phyloP scores from a whole-genome alignment of 2,329 filamentous ascomycete species.

The Fusarium pilosicola region DNA sequence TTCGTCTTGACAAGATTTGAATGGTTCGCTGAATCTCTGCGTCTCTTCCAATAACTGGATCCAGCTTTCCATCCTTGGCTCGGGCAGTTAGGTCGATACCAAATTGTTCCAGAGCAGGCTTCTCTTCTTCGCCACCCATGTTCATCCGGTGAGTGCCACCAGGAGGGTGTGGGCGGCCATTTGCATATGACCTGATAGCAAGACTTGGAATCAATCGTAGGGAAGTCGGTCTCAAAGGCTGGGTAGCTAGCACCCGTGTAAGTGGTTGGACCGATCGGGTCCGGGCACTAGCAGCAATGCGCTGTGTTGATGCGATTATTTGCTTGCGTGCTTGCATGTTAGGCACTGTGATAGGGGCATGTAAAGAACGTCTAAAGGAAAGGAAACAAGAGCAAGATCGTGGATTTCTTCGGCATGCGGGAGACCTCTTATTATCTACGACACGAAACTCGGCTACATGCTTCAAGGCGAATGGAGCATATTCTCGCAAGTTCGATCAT shows the following conservation, averaged over 20 bases:
- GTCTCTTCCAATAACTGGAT: conserved; percentile 95
- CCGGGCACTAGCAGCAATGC: conserved; percentile 47
- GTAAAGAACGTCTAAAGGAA: not conserved
- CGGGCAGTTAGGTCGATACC: conserved; percentile 89
- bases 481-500: conserved; percentile 54
- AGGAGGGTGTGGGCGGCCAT: conserved; percentile 83
- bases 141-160: conserved; percentile 96
- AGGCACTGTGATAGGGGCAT: conserved; percentile 22
- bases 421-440: conserved; percentile 36
- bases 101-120: conserved; percentile 89
- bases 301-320: conserved; percentile 52
- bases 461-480: conserved; percentile 45
- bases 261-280: conserved; percentile 45
- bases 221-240: conserved; percentile 34
- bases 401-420: conserved; percentile 1
- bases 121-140: conserved; percentile 78
- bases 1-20: conserved; percentile 89
- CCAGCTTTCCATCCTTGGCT: conserved; percentile 88
- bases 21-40: conserved; percentile 93
- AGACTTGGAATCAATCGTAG: conserved; percentile 52
- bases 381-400: conserved; percentile 9
- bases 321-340: conserved; percentile 56
- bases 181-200: conserved; percentile 66
- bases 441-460: conserved; percentile 25
- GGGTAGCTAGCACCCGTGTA: conserved; percentile 40